Conservation (phyloP, 352 stramenopile species). For the Blastocystis sp. region DNA sequence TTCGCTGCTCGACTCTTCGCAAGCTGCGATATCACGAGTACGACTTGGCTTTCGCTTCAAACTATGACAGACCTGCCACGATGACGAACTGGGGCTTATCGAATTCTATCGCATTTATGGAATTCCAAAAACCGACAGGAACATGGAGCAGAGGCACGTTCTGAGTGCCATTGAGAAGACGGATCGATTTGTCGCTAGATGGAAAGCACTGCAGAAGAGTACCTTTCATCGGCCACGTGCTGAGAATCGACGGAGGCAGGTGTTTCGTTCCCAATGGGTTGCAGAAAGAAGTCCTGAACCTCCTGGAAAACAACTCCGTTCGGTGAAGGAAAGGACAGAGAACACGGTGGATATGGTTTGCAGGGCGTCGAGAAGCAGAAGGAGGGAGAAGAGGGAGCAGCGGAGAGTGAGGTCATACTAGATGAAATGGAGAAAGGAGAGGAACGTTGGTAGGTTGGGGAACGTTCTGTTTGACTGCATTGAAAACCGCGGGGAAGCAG, state of each 20-base stretch:
- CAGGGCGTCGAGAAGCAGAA: neutral
- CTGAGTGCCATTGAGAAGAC: neutral
- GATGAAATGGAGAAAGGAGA: neutral
- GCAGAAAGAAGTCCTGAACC: neutral
- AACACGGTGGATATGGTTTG: neutral
- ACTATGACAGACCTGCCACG: neutral
- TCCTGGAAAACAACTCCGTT: neutral
- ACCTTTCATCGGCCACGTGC: neutral
- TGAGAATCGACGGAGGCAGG: neutral
- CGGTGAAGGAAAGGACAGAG: neutral
- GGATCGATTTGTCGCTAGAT: neutral
- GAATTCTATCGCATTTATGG: too few species aligned
- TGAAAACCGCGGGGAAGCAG: constrained; percentile 38
- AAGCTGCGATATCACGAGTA: neutral
- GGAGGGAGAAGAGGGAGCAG: neutral
- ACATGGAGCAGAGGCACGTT: neutral
- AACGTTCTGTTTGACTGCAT: neutral
- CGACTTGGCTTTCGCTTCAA: neutral
- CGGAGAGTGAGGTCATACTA: neutral
- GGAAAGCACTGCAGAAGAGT: neutral
- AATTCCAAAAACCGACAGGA: neutral
- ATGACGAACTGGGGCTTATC: too few species aligned
- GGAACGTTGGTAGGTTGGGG: neutral
- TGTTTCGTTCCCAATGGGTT: neutral
- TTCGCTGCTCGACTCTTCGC: neutral